Evolutionary conservation across 2,329 filamentous ascomycete genomes (phyloP), one percentile per base, ranked within the genome.

Genomic region (Colletotrichum lentis): DNA sequence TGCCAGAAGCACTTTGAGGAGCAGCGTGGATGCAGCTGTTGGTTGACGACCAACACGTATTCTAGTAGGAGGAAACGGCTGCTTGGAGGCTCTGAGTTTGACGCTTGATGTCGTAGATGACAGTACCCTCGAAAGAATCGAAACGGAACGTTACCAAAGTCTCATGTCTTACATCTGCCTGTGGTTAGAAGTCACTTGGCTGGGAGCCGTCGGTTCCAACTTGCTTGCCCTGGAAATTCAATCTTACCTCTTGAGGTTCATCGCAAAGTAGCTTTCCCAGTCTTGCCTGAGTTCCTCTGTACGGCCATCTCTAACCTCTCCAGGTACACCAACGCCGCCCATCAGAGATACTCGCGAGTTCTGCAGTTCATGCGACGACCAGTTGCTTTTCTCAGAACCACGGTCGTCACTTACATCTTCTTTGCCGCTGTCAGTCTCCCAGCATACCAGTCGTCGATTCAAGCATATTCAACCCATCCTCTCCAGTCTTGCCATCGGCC

Each of bases 401-500:
- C 73, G 3, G 58, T 67, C 0, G 46, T 69, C 3, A 66, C 62
- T 6, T 69, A 46, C 44, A 56, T 73, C 7, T 55, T 64, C 7
- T 75, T 71, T 37, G 62, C 39, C 1, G 44, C 65, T 16, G 72
- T 75, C 56, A 18, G 68, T 49, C 2, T 14, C 14, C 6, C 20
- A 22, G 16, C n/a, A n/a, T n/a, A n/a, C n/a, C n/a, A n/a, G n/a
- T n/a, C n/a, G n/a, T n/a, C n/a, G n/a, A n/a, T n/a, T n/a, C 58
- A 76, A 76, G 59, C 63, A 72, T 8, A 75, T 76, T 22, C 74
- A 76, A 50, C 69, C 71, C 12, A 73, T 73, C 16, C 58, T 74
- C 5, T 71, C 73, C 16, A 71, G 72, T 37, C 70, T 76, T 18
- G 71, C 72, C 18, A 70, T 76, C 22, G 90, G 89, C 7, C 79